Percentiles rank a stretch among this genome's conserved stretches.
Conservation (phyloP, 164 flowering plant genomes). For the Nymphaea colorata region DNA sequence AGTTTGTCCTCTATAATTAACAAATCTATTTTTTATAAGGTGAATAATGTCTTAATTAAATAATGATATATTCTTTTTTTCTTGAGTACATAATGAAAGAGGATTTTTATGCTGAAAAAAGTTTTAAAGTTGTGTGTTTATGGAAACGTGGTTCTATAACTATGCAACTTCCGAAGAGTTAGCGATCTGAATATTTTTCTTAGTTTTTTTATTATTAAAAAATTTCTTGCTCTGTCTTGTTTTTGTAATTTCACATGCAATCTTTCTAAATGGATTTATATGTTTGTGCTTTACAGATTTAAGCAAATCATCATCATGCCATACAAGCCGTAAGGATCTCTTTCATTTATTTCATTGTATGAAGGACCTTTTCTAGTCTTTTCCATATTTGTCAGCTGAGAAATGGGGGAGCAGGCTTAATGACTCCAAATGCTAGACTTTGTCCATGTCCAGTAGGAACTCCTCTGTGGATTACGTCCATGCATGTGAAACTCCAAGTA, state of each 20-base stretch:
- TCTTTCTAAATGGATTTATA: no score
- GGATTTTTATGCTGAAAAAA: neutral
- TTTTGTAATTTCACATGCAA: no score
- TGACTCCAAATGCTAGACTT: no score
- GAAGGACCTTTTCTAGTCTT: neutral
- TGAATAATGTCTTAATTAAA: neutral
- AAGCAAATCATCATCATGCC: conserved; percentile 47
- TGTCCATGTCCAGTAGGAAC: neutral
- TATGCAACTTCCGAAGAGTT: no score
- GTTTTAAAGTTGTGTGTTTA: neutral
- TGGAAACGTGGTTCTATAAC: neutral
- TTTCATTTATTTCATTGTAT: neutral
- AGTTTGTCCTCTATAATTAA: neutral
- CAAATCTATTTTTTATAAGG: neutral
- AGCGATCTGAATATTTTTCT: no score
- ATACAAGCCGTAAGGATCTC: conserved; percentile 29
- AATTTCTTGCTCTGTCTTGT: no score
- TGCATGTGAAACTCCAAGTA: neutral
- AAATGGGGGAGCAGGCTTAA: no score
- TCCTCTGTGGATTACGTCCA: neutral
- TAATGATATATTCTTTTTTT: neutral
- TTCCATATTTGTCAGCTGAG: neutral
- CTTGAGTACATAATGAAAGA: neutral
- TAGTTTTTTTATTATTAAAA: no score
- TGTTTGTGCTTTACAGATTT: conserved; percentile 28